phyloP scores from a whole-genome alignment of 164 flowering plant species.

The Aristolochia californica region DNA sequence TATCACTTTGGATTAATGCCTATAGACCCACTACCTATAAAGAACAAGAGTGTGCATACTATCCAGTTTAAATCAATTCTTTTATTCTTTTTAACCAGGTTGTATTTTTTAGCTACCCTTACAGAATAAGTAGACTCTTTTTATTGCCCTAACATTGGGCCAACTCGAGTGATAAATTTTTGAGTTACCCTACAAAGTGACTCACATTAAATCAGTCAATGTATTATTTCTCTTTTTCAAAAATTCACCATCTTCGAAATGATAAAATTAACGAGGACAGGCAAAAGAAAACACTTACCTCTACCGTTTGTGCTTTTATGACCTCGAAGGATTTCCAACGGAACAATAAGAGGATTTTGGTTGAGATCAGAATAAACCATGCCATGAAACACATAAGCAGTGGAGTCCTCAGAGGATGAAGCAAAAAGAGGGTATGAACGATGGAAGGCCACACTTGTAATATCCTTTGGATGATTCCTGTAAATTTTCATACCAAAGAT shows the following conservation, averaged over 20 bases:
- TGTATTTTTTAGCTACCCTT: too few species aligned
- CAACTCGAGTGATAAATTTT: too few species aligned
- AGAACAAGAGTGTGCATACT: too few species aligned
- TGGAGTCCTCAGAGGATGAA: conserved; percentile 75
- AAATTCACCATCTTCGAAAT: too few species aligned
- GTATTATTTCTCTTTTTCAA: neutral
- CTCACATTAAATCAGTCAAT: too few species aligned
- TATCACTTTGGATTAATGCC: too few species aligned
- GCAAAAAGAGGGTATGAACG: conserved; percentile 91
- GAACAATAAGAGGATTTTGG: conserved; percentile 86
- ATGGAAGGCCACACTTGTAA: conserved; percentile 78
- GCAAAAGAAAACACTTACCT: conserved; percentile 38
- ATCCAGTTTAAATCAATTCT: too few species aligned
- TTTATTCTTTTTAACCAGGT: too few species aligned
- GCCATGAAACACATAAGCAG: conserved; percentile 91
- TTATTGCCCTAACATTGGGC: too few species aligned
- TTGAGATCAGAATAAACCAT: conserved; percentile 91
- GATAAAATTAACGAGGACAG: neutral
- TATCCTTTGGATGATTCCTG: conserved; percentile 85
- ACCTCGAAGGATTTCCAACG: conserved; percentile 80
- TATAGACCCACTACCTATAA: too few species aligned
- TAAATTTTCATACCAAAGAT: conserved; percentile 2
- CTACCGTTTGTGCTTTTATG: conserved; percentile 63
- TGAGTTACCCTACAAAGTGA: too few species aligned
- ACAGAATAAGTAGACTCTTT: too few species aligned